A percentile compares a stretch with the other conserved stretches of the same genome.
Conservation (phyloP, 805 yeast species). For the Candida bentonensis region DNA sequence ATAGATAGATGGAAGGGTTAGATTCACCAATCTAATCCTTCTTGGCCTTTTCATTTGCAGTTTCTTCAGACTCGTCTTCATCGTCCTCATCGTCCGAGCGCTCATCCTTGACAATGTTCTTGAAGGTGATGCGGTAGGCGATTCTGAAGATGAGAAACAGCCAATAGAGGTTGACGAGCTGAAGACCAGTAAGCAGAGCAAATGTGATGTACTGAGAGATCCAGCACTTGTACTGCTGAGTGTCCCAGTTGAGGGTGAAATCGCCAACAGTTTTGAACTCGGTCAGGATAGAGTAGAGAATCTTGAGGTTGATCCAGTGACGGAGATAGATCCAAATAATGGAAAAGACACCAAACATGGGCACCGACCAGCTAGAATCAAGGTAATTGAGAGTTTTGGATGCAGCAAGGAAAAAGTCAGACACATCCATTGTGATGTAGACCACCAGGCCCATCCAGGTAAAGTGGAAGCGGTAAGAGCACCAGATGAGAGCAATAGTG, state of each 20-base stretch:
- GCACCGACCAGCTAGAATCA: slow-evolving; percentile 47
- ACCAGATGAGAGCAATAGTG: slow-evolving; percentile 75
- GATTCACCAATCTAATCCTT: slow-evolving; percentile 9
- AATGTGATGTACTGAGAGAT: slow-evolving; percentile 88
- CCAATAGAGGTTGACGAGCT: slow-evolving; percentile 83
- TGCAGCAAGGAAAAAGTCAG: slow-evolving; percentile 73
- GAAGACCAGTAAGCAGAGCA: slow-evolving; percentile 60
- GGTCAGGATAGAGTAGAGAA: slow-evolving; percentile 46
- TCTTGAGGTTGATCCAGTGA: slow-evolving; percentile 68
- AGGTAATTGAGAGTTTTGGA: slow-evolving; percentile 84
- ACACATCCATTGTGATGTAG: slow-evolving; percentile 90
- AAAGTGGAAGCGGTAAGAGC: slow-evolving; percentile 86
- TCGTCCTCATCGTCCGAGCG: slow-evolving; percentile 71
- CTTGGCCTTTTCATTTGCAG: slow-evolving; percentile 14
- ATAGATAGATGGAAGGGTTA: too few relatives aligned
- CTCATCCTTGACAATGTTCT: slow-evolving; percentile 59
- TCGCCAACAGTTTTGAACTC: slow-evolving; percentile 81
- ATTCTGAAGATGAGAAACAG: slow-evolving; percentile 68
- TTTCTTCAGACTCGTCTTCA: slow-evolving; percentile 30
- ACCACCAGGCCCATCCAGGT: slow-evolving; percentile 90
- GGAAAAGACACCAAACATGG: slow-evolving; percentile 57
- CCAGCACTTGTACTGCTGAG: slow-evolving; percentile 94
- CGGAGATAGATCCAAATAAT: slow-evolving; percentile 75
- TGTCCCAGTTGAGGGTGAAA: slow-evolving; percentile 64
- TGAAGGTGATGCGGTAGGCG: slow-evolving; percentile 45